These are phyloP conservation scores for Globisporangium lucens DNA, from an alignment of 352 stramenopile species.

Conservation along the genomic window DNA sequence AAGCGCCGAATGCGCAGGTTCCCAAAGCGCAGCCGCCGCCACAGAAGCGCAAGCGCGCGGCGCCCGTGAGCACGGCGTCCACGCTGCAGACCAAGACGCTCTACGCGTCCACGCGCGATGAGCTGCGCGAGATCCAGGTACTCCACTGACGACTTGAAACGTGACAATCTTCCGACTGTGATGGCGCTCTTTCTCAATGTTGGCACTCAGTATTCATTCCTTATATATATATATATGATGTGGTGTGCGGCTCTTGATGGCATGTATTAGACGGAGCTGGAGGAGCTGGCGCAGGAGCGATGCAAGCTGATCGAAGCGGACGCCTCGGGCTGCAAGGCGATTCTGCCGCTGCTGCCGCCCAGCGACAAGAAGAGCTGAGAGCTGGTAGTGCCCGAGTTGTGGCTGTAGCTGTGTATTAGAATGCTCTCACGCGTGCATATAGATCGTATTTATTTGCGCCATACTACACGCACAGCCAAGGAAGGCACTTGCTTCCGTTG, in stretches of 20 bases:
- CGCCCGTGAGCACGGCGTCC: slow-evolving; percentile 30
- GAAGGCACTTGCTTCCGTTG: too few species aligned
- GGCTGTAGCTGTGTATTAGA: not conserved
- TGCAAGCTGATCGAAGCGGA: slow-evolving; percentile 29
- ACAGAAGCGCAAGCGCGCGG: slow-evolving; percentile 29
- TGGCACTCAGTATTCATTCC: not conserved
- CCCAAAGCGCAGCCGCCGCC: slow-evolving; percentile 10
- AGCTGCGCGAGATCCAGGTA: slow-evolving; percentile 47
- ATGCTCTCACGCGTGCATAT: not conserved
- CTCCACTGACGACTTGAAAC: not conserved
- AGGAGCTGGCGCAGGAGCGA: slow-evolving; percentile 32
- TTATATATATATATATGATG: not conserved
- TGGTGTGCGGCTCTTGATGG: not conserved
- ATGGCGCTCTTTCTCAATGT: not conserved
- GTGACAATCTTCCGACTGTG: not conserved
- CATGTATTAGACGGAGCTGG: slow-evolving; percentile 26
- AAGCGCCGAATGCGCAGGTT: not conserved
- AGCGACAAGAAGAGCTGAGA: slow-evolving; percentile 18
- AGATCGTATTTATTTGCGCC: not conserved
- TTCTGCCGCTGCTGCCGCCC: slow-evolving; percentile 30
- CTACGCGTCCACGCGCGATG: slow-evolving; percentile 41
- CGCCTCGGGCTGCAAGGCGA: slow-evolving; percentile 21
- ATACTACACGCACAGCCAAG: not conserved
- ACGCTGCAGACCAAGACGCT: slow-evolving; percentile 38
- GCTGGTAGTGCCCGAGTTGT: not conserved